A percentile compares a stretch with the other conserved stretches of the same genome.
phyloP scores from a whole-genome alignment of 345 rosid species.

The Eucalyptus cladocalyx region DNA sequence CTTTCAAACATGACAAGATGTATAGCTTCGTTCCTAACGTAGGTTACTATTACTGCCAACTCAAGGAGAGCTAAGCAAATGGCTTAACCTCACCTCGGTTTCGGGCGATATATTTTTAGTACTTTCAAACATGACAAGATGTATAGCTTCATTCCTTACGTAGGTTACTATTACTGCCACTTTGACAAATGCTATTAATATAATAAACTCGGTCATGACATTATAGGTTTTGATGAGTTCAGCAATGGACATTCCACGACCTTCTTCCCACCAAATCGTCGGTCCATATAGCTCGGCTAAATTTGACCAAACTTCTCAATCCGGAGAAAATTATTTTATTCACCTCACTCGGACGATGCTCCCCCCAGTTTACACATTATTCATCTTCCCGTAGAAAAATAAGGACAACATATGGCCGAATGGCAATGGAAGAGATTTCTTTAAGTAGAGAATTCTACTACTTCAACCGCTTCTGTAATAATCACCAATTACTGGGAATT shows the following conservation, averaged over 20 bases:
- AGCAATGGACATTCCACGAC: neutral
- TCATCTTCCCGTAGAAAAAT: neutral
- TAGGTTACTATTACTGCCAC: neutral
- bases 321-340: neutral
- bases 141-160: neutral
- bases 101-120: neutral
- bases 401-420: neutral
- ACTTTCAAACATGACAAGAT: neutral
- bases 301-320: neutral
- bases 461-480: neutral
- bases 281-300: neutral
- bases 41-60: neutral
- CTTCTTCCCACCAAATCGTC: neutral
- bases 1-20: neutral
- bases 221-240: neutral
- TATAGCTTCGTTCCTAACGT: neutral
- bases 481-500: neutral
- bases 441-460: neutral
- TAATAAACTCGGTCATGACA: neutral
- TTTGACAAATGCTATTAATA: neutral
- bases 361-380: neutral
- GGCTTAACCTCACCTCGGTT: neutral
- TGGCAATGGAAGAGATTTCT: neutral
- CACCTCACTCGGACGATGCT: neutral
- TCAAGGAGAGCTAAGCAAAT: neutral